Evolutionary conservation across 257 asterid species (phyloP).

Genomic region (Nicotiana noctiflora): DNA sequence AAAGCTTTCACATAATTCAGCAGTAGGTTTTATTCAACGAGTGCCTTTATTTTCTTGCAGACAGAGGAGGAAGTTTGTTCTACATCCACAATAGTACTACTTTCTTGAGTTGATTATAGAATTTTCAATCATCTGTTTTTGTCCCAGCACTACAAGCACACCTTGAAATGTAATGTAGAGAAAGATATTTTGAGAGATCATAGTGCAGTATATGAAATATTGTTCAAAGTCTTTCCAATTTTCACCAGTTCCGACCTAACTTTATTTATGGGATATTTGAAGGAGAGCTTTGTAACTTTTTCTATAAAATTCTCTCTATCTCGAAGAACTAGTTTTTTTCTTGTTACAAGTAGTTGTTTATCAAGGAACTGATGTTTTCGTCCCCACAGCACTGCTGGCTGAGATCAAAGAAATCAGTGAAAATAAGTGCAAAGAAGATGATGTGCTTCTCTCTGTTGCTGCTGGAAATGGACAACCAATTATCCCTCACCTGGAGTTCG

Average conservation of each 20-base stretch:
- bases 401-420: conserved; percentile 69
- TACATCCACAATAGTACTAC: background rate
- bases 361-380: conserved; percentile 13
- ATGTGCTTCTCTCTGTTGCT: conserved; percentile 44
- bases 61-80: background rate
- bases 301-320: too few relatives aligned
- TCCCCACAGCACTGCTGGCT: conserved; percentile 56
- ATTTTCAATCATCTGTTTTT: conserved; percentile 2
- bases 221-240: background rate
- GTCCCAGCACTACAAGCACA: background rate
- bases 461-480: conserved; percentile 59
- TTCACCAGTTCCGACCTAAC: too few relatives aligned
- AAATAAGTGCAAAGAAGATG: conserved; percentile 53
- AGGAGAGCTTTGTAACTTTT: too few relatives aligned
- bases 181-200: background rate
- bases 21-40: background rate
- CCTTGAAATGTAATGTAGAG: background rate
- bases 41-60: background rate
- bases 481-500: conserved; percentile 57
- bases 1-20: background rate
- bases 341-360: background rate
- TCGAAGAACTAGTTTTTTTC: too few relatives aligned
- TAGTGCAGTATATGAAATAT: background rate
- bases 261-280: too few relatives aligned
- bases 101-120: background rate